Evolutionary conservation across 805 yeast species (phyloP).

Genomic region (Suhomyces xylopsoci): DNA sequence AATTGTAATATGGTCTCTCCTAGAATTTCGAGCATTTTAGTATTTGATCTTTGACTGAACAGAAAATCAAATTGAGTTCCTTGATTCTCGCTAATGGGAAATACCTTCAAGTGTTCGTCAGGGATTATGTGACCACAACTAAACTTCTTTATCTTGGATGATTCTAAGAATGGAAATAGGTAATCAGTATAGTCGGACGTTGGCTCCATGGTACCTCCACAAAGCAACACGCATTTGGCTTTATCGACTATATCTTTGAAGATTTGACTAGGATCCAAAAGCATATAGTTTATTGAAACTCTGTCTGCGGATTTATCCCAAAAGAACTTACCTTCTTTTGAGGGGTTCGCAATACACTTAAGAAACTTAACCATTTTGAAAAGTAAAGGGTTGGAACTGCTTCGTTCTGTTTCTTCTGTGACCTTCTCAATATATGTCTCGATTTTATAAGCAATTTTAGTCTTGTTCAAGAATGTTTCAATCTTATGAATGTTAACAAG

Average conservation of each 20-base stretch:
- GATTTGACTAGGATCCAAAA: constrained; percentile 73
- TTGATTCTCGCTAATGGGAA: constrained; percentile 38
- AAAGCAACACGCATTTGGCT: constrained; percentile 68
- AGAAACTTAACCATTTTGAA: constrained; percentile 67
- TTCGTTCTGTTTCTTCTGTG: constrained; percentile 7
- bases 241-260: constrained; percentile 65
- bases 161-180: constrained; percentile 54
- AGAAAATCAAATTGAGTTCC: constrained; percentile 56
- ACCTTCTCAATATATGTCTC: constrained; percentile 59
- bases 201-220: constrained; percentile 98
- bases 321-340: constrained; percentile 75
- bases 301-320: constrained; percentile 44
- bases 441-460: constrained; percentile 81
- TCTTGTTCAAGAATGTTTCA: constrained; percentile 56
- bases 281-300: constrained; percentile 57
- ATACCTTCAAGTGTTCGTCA: constrained; percentile 58
- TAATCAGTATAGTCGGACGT: constrained; percentile 63
- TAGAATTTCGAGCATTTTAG: constrained; percentile 43
- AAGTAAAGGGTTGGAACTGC: constrained; percentile 51
- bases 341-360: constrained; percentile 64
- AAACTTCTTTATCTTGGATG: constrained; percentile 46
- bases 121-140: constrained; percentile 87
- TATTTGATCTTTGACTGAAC: constrained; percentile 56
- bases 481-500: constrained; percentile 65
- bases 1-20: constrained; percentile 50